Percentiles rank a stretch among this genome's conserved stretches.
Conservation (phyloP, 441 rosid species). For the Macaranga tanarius region DNA sequence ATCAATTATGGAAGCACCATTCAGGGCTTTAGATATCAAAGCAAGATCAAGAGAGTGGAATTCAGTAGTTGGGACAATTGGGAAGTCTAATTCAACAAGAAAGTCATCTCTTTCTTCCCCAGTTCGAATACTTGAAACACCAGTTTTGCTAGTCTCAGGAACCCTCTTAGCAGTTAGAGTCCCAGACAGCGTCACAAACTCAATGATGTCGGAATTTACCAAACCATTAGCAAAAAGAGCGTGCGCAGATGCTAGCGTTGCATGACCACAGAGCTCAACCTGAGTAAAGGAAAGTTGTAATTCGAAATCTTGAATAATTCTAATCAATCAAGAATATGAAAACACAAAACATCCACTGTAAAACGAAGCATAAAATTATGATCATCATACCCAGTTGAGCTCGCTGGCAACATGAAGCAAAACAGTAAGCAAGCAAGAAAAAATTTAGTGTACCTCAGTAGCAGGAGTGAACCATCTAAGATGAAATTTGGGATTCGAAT, state of each 20-base stretch:
- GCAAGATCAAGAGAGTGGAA: conserved; percentile 33
- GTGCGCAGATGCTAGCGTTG: conserved; percentile 79
- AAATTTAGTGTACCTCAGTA: conserved; percentile 43
- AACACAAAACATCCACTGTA: no score
- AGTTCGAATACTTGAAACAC: not conserved
- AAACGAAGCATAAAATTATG: no score
- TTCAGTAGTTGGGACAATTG: conserved; percentile 36
- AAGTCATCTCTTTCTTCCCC: conserved; percentile 34
- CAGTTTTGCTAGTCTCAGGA: conserved; percentile 18
- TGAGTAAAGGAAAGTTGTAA: conserved; percentile 22
- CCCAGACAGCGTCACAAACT: conserved; percentile 67
- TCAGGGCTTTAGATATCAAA: conserved; percentile 46
- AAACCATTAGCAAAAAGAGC: conserved; percentile 51
- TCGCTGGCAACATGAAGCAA: no score
- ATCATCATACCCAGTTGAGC: no score
- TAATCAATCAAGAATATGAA: no score
- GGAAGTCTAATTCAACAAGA: conserved; percentile 62
- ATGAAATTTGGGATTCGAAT: conserved; percentile 42
- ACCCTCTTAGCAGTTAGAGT: conserved; percentile 59
- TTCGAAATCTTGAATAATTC: not conserved
- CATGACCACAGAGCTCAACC: conserved; percentile 81
- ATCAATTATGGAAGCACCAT: conserved; percentile 51
- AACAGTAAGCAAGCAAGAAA: not conserved
- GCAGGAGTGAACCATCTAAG: conserved; percentile 87
- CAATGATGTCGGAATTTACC: conserved; percentile 53